phyloP scores from a whole-genome alignment of 176 grass and related monocot genomes.

The Aegilops longissima region DNA sequence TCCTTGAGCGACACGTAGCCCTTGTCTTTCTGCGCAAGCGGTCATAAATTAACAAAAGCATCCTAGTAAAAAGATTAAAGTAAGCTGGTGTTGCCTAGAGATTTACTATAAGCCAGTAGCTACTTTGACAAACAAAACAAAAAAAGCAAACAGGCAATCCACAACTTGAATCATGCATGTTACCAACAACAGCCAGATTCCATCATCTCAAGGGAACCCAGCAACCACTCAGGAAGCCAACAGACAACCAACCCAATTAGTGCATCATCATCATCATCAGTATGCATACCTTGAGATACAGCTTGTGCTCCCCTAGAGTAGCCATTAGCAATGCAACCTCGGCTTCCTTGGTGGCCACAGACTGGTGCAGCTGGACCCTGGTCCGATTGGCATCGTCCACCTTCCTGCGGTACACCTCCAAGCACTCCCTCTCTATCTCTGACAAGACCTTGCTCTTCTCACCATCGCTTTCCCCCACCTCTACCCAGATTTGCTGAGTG shows the following conservation, averaged over 20 bases:
- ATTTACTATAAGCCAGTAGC: slow-evolving; percentile 18
- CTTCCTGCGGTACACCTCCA: slow-evolving; percentile 79
- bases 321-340: slow-evolving; percentile 82
- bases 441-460: slow-evolving; percentile 65
- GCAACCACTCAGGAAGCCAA: slow-evolving; percentile 3
- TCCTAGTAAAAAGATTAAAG: not conserved
- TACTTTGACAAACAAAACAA: slow-evolving; percentile 11
- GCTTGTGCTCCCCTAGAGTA: slow-evolving; percentile 74
- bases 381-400: slow-evolving; percentile 75
- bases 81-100: not conserved
- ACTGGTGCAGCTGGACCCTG: slow-evolving; percentile 85
- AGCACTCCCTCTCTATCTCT: slow-evolving; percentile 85
- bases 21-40: slow-evolving; percentile 72
- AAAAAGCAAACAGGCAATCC: not conserved
- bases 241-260: slow-evolving; percentile 38
- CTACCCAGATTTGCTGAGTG: slow-evolving; percentile 84
- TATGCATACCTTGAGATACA: slow-evolving; percentile 65
- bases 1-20: slow-evolving; percentile 58
- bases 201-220: slow-evolving; percentile 19
- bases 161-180: slow-evolving; percentile 17
- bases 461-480: slow-evolving; percentile 74
- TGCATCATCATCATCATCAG: slow-evolving; percentile 14
- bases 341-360: slow-evolving; percentile 83
- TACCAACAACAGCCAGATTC: not conserved
- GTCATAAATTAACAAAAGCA: slow-evolving; percentile 11